A percentile compares a stretch with the other conserved stretches of the same genome.
phyloP scores from a whole-genome alignment of 768 basidiomycete species.

The Ramaria sp. region DNA sequence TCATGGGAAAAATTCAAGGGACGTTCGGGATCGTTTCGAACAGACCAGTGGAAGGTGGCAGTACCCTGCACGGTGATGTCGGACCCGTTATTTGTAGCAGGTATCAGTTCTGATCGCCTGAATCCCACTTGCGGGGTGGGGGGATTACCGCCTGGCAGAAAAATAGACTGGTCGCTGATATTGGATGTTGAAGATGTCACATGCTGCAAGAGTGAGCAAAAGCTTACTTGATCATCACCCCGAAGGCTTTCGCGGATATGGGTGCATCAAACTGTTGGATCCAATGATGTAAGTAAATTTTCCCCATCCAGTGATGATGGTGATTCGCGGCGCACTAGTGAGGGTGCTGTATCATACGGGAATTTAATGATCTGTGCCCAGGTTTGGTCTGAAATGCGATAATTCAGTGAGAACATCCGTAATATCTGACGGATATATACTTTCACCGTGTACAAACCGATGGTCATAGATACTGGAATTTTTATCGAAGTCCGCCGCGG shows the following conservation, averaged over 20 bases:
- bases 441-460: constrained; percentile 14
- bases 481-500: constrained; percentile 15
- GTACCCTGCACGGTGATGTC: constrained; percentile 10
- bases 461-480: constrained; percentile 14
- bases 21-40: constrained; percentile 12
- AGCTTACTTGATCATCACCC: constrained; percentile 16
- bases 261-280: constrained; percentile 12
- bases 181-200: too few species aligned
- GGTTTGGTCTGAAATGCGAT: constrained; percentile 11
- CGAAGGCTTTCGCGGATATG: constrained; percentile 10
- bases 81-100: constrained; percentile 12
- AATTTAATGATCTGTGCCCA: constrained; percentile 15
- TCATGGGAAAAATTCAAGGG: constrained; percentile 14
- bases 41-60: constrained; percentile 14
- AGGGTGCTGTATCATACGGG: constrained; percentile 8
- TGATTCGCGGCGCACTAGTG: constrained; percentile 7
- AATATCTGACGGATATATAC: not conserved
- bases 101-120: constrained; percentile 16
- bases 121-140: constrained; percentile 12
- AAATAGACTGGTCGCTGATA: constrained; percentile 11
- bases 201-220: not conserved
- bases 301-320: not conserved
- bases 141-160: constrained; percentile 11
- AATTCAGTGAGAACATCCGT: not conserved
- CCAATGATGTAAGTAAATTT: not conserved